phyloP scores from a whole-genome alignment of 176 grass and related monocot species.

The Elaeis guineensis region DNA sequence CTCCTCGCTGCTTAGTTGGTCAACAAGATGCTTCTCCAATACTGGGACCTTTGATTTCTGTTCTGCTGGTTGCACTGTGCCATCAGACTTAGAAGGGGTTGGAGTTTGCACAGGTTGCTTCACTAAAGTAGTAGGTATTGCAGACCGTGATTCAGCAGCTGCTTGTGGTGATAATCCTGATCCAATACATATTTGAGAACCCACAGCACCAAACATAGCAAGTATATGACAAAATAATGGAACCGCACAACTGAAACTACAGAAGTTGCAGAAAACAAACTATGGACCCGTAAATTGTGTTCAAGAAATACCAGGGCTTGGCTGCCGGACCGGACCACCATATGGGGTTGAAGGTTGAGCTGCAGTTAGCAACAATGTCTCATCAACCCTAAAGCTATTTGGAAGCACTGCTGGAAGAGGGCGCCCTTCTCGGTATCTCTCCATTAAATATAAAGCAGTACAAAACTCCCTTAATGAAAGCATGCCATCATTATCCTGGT shows the following conservation, averaged over 20 bases:
- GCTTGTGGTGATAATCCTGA: conserved; percentile 47
- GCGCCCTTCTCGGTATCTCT: conserved; percentile 72
- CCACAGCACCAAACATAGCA: too few relatives aligned
- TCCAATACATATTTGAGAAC: conserved; percentile 26
- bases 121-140: conserved; percentile 49
- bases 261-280: not conserved
- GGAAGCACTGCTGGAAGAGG: conserved; percentile 80
- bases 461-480: conserved; percentile 93
- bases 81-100: conserved; percentile 40
- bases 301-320: conserved; percentile 52
- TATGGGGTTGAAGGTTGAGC: conserved; percentile 63
- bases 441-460: conserved; percentile 89
- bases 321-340: conserved; percentile 34
- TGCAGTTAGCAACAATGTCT: conserved; percentile 71
- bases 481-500: conserved; percentile 99
- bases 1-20: conserved; percentile 97
- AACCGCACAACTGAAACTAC: not conserved
- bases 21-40: conserved; percentile 76
- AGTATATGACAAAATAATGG: conserved; percentile 14
- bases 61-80: conserved; percentile 30
- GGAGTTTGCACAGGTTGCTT: conserved; percentile 59
- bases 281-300: conserved; percentile 9
- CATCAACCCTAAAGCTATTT: conserved; percentile 74
- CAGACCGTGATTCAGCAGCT: conserved; percentile 40
- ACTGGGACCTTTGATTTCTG: conserved; percentile 80